A percentile compares a stretch with the other conserved stretches of the same genome.
Evolutionary conservation across 148 eudicot species (phyloP).

Genomic region (Hydrangea macrophylla): DNA sequence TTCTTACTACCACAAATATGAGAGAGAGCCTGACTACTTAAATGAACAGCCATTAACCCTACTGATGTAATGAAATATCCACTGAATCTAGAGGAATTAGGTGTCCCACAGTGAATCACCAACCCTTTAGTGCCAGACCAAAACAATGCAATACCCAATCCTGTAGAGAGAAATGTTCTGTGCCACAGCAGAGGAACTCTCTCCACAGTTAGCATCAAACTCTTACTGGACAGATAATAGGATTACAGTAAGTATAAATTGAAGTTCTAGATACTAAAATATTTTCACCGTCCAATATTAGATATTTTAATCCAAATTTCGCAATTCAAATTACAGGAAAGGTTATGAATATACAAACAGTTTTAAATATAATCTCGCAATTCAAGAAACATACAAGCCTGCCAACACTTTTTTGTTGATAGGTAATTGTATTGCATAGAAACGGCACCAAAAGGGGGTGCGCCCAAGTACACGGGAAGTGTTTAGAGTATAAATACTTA

Average conservation of each 20-base stretch:
- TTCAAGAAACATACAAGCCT: background rate
- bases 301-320: too few relatives aligned
- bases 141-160: background rate
- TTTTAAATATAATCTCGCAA: background rate
- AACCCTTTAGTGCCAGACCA: background rate
- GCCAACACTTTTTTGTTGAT: too few relatives aligned
- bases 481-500: too few relatives aligned
- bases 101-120: background rate
- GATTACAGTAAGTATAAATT: too few relatives aligned
- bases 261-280: too few relatives aligned
- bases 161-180: background rate
- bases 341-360: background rate
- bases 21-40: conserved; percentile 1
- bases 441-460: too few relatives aligned
- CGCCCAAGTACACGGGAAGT: too few relatives aligned
- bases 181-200: background rate
- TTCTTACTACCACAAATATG: background rate
- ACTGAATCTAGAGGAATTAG: background rate
- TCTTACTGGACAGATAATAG: too few relatives aligned
- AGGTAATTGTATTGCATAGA: too few relatives aligned
- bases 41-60: background rate
- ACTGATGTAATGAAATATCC: background rate
- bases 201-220: background rate
- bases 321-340: background rate
- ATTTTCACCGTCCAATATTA: too few relatives aligned